Evolutionary conservation across 1,284 basidiomycete species (phyloP).

Genomic region (Pyrrhoderma noxium): DNA sequence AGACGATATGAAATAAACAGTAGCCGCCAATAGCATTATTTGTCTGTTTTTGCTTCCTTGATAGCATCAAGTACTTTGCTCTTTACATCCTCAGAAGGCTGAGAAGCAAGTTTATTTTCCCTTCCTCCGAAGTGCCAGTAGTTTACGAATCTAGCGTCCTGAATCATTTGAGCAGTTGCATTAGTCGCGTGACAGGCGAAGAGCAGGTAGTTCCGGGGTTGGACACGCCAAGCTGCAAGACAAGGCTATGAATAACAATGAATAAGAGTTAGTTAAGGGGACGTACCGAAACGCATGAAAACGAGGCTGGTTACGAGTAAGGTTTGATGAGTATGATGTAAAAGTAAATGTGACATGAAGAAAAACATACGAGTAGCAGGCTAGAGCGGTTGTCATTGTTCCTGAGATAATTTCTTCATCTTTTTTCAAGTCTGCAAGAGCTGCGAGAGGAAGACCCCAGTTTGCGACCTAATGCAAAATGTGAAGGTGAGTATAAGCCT

Average conservation of each 20-base stretch:
- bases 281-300: conserved; percentile 88
- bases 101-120: conserved; percentile 45
- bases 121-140: conserved; percentile 84
- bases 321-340: conserved; percentile 9
- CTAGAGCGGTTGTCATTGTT: conserved; percentile 87
- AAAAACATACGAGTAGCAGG: conserved; percentile 79
- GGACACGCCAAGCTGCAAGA: conserved; percentile 79
- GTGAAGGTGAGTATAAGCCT: conserved; percentile 14
- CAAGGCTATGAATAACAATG: conserved; percentile 4
- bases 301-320: conserved; percentile 53
- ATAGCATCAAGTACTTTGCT: conserved; percentile 46
- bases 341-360: neutral
- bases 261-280: neutral
- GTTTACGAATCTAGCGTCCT: conserved; percentile 80
- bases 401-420: conserved; percentile 95
- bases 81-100: conserved; percentile 24
- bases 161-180: conserved; percentile 75
- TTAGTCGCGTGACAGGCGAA: conserved; percentile 93
- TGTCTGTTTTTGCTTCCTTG: conserved; percentile 25
- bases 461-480: conserved; percentile 80
- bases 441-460: conserved; percentile 93
- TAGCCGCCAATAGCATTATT: neutral
- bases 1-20: conserved; percentile 9
- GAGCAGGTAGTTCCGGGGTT: conserved; percentile 90
- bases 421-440: conserved; percentile 81